phyloP scores from a whole-genome alignment of 2,329 filamentous ascomycete genomes.

The Dactylellina sp. region DNA sequence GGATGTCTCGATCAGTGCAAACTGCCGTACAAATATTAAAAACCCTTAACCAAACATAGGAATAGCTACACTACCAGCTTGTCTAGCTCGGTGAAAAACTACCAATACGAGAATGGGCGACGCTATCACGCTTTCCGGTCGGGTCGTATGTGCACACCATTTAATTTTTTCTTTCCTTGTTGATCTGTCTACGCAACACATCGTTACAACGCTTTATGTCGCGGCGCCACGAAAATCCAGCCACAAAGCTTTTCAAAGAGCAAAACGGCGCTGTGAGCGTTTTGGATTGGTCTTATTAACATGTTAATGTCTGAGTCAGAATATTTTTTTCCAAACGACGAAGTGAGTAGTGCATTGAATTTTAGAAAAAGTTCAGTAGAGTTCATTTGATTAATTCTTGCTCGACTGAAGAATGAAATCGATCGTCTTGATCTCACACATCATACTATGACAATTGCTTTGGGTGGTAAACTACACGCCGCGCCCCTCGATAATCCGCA shows the following conservation, averaged over 20 bases:
- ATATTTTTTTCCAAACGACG: slow-evolving; percentile 34
- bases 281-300: too few species aligned
- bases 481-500: slow-evolving; percentile 66
- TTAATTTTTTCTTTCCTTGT: not conserved
- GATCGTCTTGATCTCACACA: slow-evolving; percentile 56
- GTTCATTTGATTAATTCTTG: too few species aligned
- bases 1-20: not conserved
- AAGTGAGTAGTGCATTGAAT: not conserved
- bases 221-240: too few species aligned
- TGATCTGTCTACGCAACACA: too few species aligned
- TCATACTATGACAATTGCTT: slow-evolving; percentile 64
- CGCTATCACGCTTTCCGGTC: slow-evolving; percentile 23
- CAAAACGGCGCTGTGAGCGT: too few species aligned
- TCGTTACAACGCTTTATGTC: too few species aligned
- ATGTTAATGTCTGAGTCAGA: too few species aligned
- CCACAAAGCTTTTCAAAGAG: too few species aligned
- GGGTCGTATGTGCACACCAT: slow-evolving; percentile 7
- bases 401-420: slow-evolving; percentile 8
- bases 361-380: too few species aligned
- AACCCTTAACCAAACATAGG: slow-evolving; percentile 8
- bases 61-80: slow-evolving; percentile 24
- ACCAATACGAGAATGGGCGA: slow-evolving; percentile 31
- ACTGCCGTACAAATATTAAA: not conserved
- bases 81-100: slow-evolving; percentile 14
- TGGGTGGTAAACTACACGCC: slow-evolving; percentile 65